Evolutionary conservation across 352 stramenopile genomes (phyloP).

Genomic region (Phytophthora meadii): DNA sequence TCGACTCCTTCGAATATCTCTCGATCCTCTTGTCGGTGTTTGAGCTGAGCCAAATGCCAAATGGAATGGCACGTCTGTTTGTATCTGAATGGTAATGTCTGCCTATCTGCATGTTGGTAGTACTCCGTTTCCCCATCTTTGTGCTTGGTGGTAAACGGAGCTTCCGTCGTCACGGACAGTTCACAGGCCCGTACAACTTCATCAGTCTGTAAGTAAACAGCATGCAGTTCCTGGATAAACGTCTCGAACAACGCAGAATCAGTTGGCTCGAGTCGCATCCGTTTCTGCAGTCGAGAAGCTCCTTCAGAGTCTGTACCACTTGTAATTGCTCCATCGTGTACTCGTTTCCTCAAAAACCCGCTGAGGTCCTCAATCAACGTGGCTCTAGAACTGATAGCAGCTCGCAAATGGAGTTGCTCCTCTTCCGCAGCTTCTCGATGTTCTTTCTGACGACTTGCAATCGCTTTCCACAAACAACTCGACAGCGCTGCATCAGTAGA

Average conservation of each 20-base stretch:
- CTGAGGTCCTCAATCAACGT: slow-evolving; percentile 37
- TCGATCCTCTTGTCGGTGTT: slow-evolving; percentile 35
- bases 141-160: slow-evolving; percentile 13
- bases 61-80: slow-evolving; percentile 28
- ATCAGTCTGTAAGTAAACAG: slow-evolving; percentile 31
- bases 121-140: slow-evolving; percentile 28
- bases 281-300: slow-evolving; percentile 21
- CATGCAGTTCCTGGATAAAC: slow-evolving; percentile 40
- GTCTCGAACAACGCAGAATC: slow-evolving; percentile 44
- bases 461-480: slow-evolving; percentile 40
- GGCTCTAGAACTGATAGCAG: slow-evolving; percentile 34
- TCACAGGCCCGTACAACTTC: slow-evolving; percentile 24
- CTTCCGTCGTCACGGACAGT: background rate
- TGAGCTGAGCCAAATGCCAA: slow-evolving; percentile 30
- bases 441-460: slow-evolving; percentile 36
- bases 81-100: slow-evolving; percentile 40
- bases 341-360: slow-evolving; percentile 31
- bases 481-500: slow-evolving; percentile 28
- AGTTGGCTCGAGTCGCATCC: slow-evolving; percentile 30
- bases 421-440: slow-evolving; percentile 31
- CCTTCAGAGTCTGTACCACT: slow-evolving; percentile 6
- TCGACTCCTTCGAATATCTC: slow-evolving; percentile 17
- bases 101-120: slow-evolving; percentile 25
- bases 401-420: slow-evolving; percentile 29
- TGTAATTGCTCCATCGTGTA: slow-evolving; percentile 16